Evolutionary conservation across 2,329 filamentous ascomycete species (phyloP), one percentile per base, ranked within the genome.

Genomic region (Decorospora gaudefroyi): DNA sequence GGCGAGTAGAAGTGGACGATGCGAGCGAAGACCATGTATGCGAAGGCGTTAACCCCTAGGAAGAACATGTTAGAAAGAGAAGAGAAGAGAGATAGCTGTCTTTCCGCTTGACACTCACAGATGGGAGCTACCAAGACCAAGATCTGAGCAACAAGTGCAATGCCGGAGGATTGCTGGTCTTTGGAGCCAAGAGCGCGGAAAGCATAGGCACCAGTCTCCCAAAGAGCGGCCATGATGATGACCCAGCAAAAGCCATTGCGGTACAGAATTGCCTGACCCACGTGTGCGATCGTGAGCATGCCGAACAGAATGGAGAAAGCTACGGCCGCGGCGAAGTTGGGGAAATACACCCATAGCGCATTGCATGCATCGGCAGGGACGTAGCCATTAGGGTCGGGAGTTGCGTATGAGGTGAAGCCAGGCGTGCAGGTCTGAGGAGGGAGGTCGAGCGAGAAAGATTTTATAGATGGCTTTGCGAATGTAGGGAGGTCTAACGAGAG

Each of bases 31-130:
- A 67, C 48, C 58, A 62, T 60, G 39, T 76, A 76, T 12, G 68
- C 61, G 50, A 71, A 76, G 6, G 73, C 73, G 34, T 76, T 76
- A 34, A 73, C 71, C 72, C 74, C 54, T 65, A 64, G 70, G 67
- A 51, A 27, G 15, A 36, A 41, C 25, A 42, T 32, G 41, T 53
- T 40, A 53, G 45, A 35, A 44, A 32, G 21, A 22, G 30, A 46
- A 44, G 12, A 32, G 21, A 22, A 27, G 43, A 44, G 12, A 38
- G n/a, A 25, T 35, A 18, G 11, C 33, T 27, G 22, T 42, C 17
- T 45, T 30, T 32, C n/a, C 25, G 21, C 8, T 38, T 33, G 25
- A 31, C 6, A 55, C 54, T 53, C 19, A 57, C 55, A 58, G 3
- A 74, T 59, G 3, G 71, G 72, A 3, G 72, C 72, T 12, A 76